These are phyloP conservation scores for Arthrobotrys entomopaga DNA, from an alignment of 2,329 filamentous ascomycete genomes.

Conservation along the genomic window DNA sequence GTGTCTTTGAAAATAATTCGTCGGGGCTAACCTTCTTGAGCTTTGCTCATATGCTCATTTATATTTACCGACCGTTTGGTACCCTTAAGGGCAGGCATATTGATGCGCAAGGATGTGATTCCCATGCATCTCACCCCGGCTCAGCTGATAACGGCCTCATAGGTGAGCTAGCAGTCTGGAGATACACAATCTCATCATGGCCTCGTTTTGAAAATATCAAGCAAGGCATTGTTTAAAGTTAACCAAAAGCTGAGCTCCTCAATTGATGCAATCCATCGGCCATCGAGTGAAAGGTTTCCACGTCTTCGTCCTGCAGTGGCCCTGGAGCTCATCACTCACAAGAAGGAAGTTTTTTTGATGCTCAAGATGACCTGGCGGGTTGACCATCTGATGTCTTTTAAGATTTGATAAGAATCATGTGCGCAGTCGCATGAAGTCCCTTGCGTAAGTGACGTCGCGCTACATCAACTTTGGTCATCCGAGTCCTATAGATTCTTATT, in stretches of 20 bases:
- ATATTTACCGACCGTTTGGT: constrained; percentile 49
- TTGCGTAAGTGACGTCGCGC: background rate
- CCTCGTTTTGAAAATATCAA: too few relatives aligned
- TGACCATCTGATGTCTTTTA: constrained; percentile 33
- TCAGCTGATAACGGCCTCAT: background rate
- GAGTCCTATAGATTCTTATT: too few relatives aligned
- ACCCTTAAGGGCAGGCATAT: background rate
- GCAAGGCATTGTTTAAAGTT: too few relatives aligned
- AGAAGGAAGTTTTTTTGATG: background rate
- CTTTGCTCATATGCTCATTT: too few relatives aligned
- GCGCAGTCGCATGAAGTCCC: constrained; percentile 40
- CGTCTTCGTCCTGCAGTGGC: too few relatives aligned
- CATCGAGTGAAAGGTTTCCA: too few relatives aligned
- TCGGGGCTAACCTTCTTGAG: constrained; percentile 9
- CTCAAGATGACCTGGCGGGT: constrained; percentile 8
- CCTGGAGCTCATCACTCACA: constrained; percentile 2
- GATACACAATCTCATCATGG: too few relatives aligned
- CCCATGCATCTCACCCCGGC: background rate
- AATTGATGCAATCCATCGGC: too few relatives aligned
- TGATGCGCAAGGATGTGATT: constrained; percentile 16
- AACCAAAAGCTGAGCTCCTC: background rate
- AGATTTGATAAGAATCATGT: constrained; percentile 36
- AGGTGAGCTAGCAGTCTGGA: too few relatives aligned
- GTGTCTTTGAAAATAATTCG: constrained; percentile 16
- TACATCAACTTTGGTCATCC: too few relatives aligned